A percentile compares a stretch with the other conserved stretches of the same genome.
phyloP scores from a whole-genome alignment of 2,329 filamentous ascomycete genomes.

The Stemphylium beticola region DNA sequence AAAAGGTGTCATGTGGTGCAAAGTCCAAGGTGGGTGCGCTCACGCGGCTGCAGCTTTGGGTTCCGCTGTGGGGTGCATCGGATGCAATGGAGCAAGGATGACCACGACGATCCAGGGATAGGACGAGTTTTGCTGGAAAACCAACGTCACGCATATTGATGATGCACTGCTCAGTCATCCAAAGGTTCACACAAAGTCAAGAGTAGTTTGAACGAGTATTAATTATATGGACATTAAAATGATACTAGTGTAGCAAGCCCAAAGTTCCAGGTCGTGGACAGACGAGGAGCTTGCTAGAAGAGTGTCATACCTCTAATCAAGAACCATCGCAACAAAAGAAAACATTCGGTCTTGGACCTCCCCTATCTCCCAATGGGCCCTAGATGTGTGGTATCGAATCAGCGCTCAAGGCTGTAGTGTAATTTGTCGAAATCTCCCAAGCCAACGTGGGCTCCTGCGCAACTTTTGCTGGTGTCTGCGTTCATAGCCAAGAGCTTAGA shows the following conservation, averaged over 20 bases:
- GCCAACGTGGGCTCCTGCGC: not conserved
- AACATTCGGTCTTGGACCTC: not conserved
- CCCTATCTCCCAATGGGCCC: not conserved
- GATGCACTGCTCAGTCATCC: too few species aligned
- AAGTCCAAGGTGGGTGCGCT: conserved; percentile 6
- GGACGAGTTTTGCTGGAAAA: not conserved
- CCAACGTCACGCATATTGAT: too few species aligned
- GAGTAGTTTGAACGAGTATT: not conserved
- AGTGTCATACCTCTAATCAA: not conserved
- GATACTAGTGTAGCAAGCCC: not conserved
- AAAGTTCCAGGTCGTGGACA: not conserved
- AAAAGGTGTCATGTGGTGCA: conserved; percentile 13
- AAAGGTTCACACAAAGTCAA: too few species aligned
- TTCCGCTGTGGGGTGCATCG: conserved; percentile 13
- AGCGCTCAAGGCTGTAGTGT: not conserved
- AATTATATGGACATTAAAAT: not conserved
- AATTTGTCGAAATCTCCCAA: not conserved
- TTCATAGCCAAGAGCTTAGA: conserved; percentile 39
- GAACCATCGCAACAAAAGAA: conserved; percentile 8
- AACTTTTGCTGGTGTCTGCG: not conserved
- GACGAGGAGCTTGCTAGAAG: not conserved
- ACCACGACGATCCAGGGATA: not conserved
- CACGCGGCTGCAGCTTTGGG: conserved; percentile 18
- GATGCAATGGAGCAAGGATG: conserved; percentile 16
- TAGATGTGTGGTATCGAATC: not conserved